Evolutionary conservation across 345 rosid genomes (phyloP), one percentile per base, ranked within the genome.

Genomic region (Laguncularia racemosa): DNA sequence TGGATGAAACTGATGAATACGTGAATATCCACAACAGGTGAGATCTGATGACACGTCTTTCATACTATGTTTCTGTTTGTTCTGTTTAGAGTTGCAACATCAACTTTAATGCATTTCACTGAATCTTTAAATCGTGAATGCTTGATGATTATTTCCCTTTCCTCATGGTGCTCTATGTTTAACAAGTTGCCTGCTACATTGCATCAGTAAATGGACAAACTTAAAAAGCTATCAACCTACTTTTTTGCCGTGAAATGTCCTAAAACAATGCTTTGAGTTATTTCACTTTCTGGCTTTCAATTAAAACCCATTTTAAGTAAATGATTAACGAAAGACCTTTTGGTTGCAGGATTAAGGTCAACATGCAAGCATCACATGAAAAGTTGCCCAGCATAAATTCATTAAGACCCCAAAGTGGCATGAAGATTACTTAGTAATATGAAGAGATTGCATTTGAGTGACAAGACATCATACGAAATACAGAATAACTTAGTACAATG

Each of bases 1-100:
- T 92, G 72, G 99, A 89, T 57, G 99, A 89, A 77, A 92, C 98
- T 0, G 97, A 92, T 54, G 97, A 86, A 81, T 80, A 89, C 50
- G 91, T 92, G 58, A 92, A 92, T 68, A 86, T 89, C 60, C 97
- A 89, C 73, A 89, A 92, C 79, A 80, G 84, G 89, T 77, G 56
- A 67, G 59, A 15, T 14, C 9, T 1, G 28, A 23, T 23, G 5
- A 23, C 28, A 23, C 26, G 46, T 33, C 21, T 38, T 18, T 46
- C 19, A 20, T 13, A 23, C 28, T 23, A 15, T 19, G 59, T 20
- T 46, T 49, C 5, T 63, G 14, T 17, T 12, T 46, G 13, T 19
- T 9, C 15, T 60, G 20, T n/a, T 48, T 48, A 20, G 20, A 14
- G 43, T 19, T 61, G 51, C 59, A 38, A 10, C 18, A 16, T 20